Conservation (phyloP, 2,329 filamentous ascomycete species). For the Helicocarpus griseus region DNA sequence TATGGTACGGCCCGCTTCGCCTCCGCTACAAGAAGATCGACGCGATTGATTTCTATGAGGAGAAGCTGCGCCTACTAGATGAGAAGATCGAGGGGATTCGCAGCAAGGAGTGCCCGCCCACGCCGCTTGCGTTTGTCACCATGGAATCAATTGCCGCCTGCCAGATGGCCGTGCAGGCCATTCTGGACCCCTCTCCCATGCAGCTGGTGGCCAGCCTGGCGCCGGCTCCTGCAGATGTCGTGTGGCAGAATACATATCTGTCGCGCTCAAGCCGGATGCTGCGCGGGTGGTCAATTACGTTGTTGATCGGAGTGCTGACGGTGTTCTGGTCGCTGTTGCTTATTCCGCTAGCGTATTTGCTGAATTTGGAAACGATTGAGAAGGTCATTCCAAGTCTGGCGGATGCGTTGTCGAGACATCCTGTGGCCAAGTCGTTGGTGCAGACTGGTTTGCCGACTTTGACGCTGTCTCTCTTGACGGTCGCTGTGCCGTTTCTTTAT, state of each 20-base stretch:
- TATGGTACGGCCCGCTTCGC: constrained; percentile 71
- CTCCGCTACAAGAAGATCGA: constrained; percentile 66
- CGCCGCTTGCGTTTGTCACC: constrained; percentile 85
- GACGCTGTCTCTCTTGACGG: constrained; percentile 75
- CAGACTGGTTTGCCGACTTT: constrained; percentile 82
- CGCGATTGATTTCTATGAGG: constrained; percentile 89
- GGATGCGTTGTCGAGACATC: constrained; percentile 55
- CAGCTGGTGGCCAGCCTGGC: constrained; percentile 76
- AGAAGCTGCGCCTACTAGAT: constrained; percentile 70
- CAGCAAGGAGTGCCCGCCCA: constrained; percentile 65
- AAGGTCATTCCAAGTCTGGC: constrained; percentile 63
- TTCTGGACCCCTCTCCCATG: constrained; percentile 81
- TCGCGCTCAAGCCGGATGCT: constrained; percentile 63
- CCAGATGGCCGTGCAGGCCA: constrained; percentile 93
- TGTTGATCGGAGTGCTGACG: constrained; percentile 71
- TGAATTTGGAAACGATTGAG: constrained; percentile 72
- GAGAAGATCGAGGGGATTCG: constrained; percentile 62
- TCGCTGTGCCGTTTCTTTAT: constrained; percentile 87
- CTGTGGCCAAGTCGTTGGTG: constrained; percentile 64
- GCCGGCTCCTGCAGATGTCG: constrained; percentile 81
- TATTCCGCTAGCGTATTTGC: constrained; percentile 63
- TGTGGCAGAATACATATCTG: constrained; percentile 90
- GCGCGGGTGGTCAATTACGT: constrained; percentile 73
- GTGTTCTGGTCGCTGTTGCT: constrained; percentile 82
- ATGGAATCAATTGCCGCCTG: constrained; percentile 89